Base-by-base conservation (phyloP, 2,329 filamentous ascomycete genomes). In the Alternaria arborescens region DNA sequence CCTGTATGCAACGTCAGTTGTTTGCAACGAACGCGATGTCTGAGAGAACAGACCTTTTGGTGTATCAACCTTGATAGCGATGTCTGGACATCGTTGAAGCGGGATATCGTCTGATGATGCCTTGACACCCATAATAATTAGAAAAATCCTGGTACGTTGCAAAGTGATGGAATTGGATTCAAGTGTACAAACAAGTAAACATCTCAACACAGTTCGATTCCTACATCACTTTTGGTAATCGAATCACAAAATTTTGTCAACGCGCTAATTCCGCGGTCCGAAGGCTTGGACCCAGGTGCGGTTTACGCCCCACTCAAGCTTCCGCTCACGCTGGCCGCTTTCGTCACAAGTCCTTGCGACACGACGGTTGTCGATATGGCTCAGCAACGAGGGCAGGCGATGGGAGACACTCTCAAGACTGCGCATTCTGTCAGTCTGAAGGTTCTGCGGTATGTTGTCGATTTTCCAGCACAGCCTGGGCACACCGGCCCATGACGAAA, bases 361-460 rank as follows among this genome's bases (percentile, higher is more conserved):
- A 60, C 41, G 46, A 61, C 50, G 38, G 46, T 43, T 52, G 44
- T 59, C 41, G 55, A 57, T 57, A 79, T 80, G 78, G 75, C 78
- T 52, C 78, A 79, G 62, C 74, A 78, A 53, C 76, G 79, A 50
- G 73, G 73, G 20, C 75, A 77, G 50, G 79, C 78, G 8, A 71
- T 72, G 61, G 77, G 76, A 12, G 77, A 81, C 26, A 72, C 73
- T 46, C 64, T 79, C 44, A 79, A 78, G 61, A 75, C 75, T 5
- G 92, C 94, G 0, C 95, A 98, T 78, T 88, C 90, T 16, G 84
- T 92, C 65, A 94, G 97, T 63, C 82, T 98, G 48, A 95, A 97
- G 80, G 88, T 91, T 16, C 82, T 98, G 55, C 83, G 97, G 57
- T 97, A 91, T 89, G 32, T 52, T 22, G n/a, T 7, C 42, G 32